Conservation (phyloP, 306 rosid species). For the Abrus pulchellus region DNA sequence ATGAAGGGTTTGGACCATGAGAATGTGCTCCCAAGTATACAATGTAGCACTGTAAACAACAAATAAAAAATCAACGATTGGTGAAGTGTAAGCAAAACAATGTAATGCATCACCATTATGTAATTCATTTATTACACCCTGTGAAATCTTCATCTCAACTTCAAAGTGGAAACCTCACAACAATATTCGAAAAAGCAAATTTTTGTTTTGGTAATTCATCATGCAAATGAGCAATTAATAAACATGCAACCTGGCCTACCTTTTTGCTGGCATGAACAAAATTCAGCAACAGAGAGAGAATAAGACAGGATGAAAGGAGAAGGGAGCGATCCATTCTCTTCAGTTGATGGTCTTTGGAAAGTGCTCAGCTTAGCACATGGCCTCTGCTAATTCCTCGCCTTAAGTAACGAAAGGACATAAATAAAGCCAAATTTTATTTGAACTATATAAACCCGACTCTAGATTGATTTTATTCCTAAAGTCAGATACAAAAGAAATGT, state of each 20-base stretch:
- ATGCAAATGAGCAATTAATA: background rate
- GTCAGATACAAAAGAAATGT: background rate
- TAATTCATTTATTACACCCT: background rate
- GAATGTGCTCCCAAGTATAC: conserved; percentile 57
- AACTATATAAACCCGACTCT: background rate
- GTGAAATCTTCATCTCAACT: background rate
- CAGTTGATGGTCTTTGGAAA: background rate
- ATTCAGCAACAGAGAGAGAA: conserved; percentile 16
- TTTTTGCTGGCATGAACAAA: conserved; percentile 46
- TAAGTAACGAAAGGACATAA: background rate
- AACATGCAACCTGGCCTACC: conserved; percentile 24
- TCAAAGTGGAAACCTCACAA: background rate
- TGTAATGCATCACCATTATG: background rate
- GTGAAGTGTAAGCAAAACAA: background rate
- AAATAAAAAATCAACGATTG: background rate
- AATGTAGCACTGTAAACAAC: conserved; percentile 49
- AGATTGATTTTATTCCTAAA: background rate
- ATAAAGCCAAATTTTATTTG: background rate
- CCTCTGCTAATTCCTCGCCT: background rate
- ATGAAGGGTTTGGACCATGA: conserved; percentile 54
- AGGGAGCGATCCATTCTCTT: conserved; percentile 39
- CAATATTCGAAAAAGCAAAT: no score
- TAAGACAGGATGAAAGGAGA: conserved; percentile 38
- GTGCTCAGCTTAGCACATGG: background rate
- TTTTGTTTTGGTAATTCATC: no score